Percentiles rank a stretch among this genome's conserved stretches.
phyloP scores from a whole-genome alignment of 2,329 filamentous ascomycete genomes.

The Apiospora phragmitis region DNA sequence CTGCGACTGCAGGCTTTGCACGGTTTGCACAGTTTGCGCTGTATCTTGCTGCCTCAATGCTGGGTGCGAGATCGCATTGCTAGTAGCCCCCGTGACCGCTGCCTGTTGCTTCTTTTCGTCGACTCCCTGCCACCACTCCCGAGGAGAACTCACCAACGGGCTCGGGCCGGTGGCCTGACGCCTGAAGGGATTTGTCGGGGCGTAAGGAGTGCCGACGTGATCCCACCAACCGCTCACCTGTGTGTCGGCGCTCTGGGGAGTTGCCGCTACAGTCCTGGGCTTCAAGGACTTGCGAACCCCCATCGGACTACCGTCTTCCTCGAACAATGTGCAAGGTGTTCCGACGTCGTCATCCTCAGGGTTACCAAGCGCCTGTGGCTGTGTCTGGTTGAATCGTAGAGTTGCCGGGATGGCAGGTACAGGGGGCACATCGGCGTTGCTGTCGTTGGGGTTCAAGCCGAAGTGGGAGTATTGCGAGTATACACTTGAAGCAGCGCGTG shows the following conservation, averaged over 20 bases:
- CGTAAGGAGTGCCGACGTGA: constrained; percentile 58
- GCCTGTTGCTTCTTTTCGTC: constrained; percentile 18
- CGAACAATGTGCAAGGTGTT: constrained; percentile 68
- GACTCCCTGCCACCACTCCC: constrained; percentile 30
- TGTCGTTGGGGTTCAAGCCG: constrained; percentile 23
- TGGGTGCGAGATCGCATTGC: not conserved
- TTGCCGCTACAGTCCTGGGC: constrained; percentile 37
- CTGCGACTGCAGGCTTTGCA: constrained; percentile 16
- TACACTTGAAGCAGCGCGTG: constrained; percentile 56
- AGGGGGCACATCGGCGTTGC: constrained; percentile 50
- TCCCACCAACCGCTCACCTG: constrained; percentile 77
- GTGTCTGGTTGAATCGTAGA: constrained; percentile 38
- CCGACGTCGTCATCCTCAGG: constrained; percentile 48
- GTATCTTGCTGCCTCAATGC: constrained; percentile 19
- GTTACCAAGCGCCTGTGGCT: constrained; percentile 27
- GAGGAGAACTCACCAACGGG: constrained; percentile 21
- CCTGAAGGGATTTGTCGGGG: constrained; percentile 43
- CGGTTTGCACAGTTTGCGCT: constrained; percentile 22
- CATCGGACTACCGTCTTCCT: constrained; percentile 61
- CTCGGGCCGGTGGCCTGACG: constrained; percentile 38
- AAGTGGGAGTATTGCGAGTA: constrained; percentile 58
- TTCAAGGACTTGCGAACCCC: constrained; percentile 40
- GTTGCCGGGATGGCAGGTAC: constrained; percentile 57
- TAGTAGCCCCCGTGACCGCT: not conserved
- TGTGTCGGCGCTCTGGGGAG: constrained; percentile 52